Evolutionary conservation across 129 eudicot species (phyloP).

Genomic region (Ambrosia trifida): DNA sequence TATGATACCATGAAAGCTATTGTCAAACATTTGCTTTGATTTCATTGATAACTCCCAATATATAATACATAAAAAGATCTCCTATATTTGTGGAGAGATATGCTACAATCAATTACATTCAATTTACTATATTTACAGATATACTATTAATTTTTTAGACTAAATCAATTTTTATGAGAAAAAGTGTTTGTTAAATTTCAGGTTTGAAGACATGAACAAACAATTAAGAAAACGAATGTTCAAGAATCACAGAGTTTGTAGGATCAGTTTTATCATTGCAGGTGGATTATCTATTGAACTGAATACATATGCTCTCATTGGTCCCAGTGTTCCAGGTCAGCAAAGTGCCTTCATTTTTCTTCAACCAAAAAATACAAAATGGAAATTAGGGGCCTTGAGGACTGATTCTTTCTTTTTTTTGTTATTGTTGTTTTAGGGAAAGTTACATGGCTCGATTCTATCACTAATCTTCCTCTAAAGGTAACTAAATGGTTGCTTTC

Average conservation of each 20-base stretch:
- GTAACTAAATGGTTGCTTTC: conserved; percentile 32
- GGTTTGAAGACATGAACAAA: conserved; percentile 85
- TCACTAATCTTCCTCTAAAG: conserved; percentile 87
- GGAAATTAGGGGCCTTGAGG: not conserved
- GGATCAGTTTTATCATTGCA: conserved; percentile 66
- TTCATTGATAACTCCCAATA: too few species aligned
- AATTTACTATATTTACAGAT: too few species aligned
- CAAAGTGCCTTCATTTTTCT: conserved; percentile 6
- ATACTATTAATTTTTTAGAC: not conserved
- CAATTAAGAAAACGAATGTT: conserved; percentile 87
- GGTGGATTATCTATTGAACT: conserved; percentile 78
- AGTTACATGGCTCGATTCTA: conserved; percentile 94
- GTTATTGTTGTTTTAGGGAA: conserved; percentile 50
- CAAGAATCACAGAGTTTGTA: conserved; percentile 81
- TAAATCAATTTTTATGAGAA: conserved; percentile 5
- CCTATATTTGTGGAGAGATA: too few species aligned
- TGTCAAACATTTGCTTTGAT: too few species aligned
- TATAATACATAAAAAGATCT: too few species aligned
- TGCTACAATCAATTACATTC: too few species aligned
- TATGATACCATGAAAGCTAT: too few species aligned
- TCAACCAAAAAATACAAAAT: conserved; percentile 6
- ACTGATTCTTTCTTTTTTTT: conserved; percentile 21
- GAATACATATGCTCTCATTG: conserved; percentile 85
- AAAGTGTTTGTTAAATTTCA: conserved; percentile 23
- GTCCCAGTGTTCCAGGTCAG: conserved; percentile 90